Percentiles rank a stretch among this genome's conserved stretches.
Conservation (phyloP, 2,329 filamentous ascomycete species). For the Metarhizium brunneum region DNA sequence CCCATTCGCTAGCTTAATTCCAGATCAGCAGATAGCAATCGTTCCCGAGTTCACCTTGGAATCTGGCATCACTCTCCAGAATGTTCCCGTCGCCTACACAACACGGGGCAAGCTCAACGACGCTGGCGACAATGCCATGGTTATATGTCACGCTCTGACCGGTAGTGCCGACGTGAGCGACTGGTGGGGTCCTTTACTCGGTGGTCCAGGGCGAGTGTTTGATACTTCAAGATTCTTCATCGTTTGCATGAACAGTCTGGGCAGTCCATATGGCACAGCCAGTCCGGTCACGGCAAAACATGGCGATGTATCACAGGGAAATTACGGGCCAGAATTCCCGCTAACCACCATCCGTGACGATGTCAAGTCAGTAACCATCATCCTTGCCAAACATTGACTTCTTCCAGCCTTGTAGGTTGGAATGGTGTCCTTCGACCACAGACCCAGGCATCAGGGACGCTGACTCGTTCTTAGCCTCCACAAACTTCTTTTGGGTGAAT, state of each 20-base stretch:
- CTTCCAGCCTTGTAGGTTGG: background rate
- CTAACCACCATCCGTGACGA: slow-evolving; percentile 93
- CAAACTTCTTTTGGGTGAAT: slow-evolving; percentile 68
- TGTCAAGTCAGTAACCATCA: slow-evolving; percentile 59
- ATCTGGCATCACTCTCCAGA: slow-evolving; percentile 73
- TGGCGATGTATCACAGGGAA: slow-evolving; percentile 61
- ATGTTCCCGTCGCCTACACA: slow-evolving; percentile 64
- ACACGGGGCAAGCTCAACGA: slow-evolving; percentile 52
- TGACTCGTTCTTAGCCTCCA: slow-evolving; percentile 52
- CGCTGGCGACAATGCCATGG: slow-evolving; percentile 57
- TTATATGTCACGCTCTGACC: slow-evolving; percentile 76
- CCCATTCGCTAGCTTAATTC: slow-evolving; percentile 77
- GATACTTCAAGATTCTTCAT: slow-evolving; percentile 78
- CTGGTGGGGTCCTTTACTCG: slow-evolving; percentile 81
- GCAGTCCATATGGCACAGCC: slow-evolving; percentile 79
- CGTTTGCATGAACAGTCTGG: slow-evolving; percentile 77
- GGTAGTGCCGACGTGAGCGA: slow-evolving; percentile 78
- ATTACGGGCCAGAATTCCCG: slow-evolving; percentile 93
- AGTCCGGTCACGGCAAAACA: slow-evolving; percentile 84
- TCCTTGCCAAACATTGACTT: background rate
- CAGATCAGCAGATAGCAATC: slow-evolving; percentile 78
- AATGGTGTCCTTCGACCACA: background rate
- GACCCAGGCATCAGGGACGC: background rate
- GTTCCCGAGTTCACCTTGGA: slow-evolving; percentile 88
- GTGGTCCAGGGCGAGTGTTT: slow-evolving; percentile 68